Conservation (phyloP, 2,329 filamentous ascomycete species). For the Leptographium radiaticola region DNA sequence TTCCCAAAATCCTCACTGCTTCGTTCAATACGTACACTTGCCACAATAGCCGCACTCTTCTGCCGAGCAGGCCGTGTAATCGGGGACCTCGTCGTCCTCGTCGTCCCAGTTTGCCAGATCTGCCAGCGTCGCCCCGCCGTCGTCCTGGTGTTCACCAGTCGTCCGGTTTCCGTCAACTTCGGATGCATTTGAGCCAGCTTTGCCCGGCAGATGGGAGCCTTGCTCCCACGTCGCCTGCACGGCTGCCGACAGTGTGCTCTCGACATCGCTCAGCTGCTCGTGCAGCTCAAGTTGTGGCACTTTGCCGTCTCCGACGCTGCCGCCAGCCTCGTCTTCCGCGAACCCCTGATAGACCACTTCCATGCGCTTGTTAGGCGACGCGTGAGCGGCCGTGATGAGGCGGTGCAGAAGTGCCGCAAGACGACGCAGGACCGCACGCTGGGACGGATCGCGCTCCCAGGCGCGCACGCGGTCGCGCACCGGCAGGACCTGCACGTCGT, state of each 20-base stretch:
- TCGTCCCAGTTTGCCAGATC: not conserved
- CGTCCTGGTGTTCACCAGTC: too few species aligned
- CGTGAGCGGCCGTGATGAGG: slow-evolving; percentile 8
- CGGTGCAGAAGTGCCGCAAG: slow-evolving; percentile 17
- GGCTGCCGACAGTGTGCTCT: slow-evolving; percentile 14
- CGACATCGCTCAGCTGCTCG: slow-evolving; percentile 12
- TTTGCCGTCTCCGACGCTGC: slow-evolving; percentile 1
- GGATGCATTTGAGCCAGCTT: too few species aligned
- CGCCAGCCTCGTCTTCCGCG: too few species aligned
- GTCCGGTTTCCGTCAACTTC: too few species aligned
- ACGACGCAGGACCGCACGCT: slow-evolving; percentile 17
- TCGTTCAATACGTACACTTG: slow-evolving; percentile 10
- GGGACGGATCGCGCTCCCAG: slow-evolving; percentile 21
- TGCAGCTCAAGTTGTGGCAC: slow-evolving; percentile 13
- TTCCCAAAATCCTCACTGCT: not conserved
- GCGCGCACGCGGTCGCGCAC: slow-evolving; percentile 16
- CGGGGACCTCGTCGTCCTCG: slow-evolving; percentile 4
- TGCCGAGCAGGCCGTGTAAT: slow-evolving; percentile 14
- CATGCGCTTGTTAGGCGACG: not conserved
- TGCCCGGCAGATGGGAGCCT: not conserved
- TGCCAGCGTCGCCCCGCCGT: not conserved
- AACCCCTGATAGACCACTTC: not conserved
- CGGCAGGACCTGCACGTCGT: slow-evolving; percentile 21
- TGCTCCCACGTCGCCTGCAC: not conserved
- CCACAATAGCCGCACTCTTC: slow-evolving; percentile 15